Evolutionary conservation across 768 basidiomycete genomes (phyloP).

Genomic region (Podaxis carcinomalis): DNA sequence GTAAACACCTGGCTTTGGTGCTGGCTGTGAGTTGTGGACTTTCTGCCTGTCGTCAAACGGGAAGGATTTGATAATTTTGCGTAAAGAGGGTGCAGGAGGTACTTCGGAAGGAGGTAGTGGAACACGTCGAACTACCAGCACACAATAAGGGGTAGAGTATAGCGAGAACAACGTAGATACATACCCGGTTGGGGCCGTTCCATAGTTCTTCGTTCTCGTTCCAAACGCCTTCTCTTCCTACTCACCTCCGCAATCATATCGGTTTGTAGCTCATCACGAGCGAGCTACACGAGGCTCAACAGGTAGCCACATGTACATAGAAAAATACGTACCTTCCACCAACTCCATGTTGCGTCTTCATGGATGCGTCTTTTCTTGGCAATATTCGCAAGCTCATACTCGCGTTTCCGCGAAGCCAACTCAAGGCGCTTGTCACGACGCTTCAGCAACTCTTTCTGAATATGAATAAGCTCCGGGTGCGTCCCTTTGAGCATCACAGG

Average conservation of each 20-base stretch:
- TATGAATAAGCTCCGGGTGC: conserved; percentile 82
- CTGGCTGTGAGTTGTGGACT: conserved; percentile 16
- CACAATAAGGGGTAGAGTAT: background rate
- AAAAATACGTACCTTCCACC: conserved; percentile 71
- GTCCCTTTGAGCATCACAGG: conserved; percentile 43
- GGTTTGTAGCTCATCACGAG: conserved; percentile 75
- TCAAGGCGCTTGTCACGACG: conserved; percentile 80
- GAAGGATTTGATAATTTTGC: conserved; percentile 60
- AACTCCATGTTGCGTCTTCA: conserved; percentile 79
- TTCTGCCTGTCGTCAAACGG: conserved; percentile 34
- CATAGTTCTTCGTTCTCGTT: conserved; percentile 75
- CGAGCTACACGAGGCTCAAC: conserved; percentile 40
- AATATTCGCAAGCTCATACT: conserved; percentile 62
- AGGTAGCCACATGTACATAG: background rate
- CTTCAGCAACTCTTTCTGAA: conserved; percentile 74
- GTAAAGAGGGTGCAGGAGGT: conserved; percentile 51
- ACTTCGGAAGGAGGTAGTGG: conserved; percentile 48
- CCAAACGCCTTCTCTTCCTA: conserved; percentile 77
- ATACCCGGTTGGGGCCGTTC: conserved; percentile 76
- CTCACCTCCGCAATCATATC: conserved; percentile 90
- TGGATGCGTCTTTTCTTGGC: conserved; percentile 61
- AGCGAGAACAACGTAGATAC: conserved; percentile 19
- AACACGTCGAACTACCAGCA: conserved; percentile 47
- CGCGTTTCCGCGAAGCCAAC: conserved; percentile 70
- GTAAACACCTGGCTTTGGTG: conserved; percentile 29